These are phyloP conservation scores for Apiosordaria backusii DNA, from an alignment of 495 filamentous ascomycete genomes.

Conservation along the genomic window DNA sequence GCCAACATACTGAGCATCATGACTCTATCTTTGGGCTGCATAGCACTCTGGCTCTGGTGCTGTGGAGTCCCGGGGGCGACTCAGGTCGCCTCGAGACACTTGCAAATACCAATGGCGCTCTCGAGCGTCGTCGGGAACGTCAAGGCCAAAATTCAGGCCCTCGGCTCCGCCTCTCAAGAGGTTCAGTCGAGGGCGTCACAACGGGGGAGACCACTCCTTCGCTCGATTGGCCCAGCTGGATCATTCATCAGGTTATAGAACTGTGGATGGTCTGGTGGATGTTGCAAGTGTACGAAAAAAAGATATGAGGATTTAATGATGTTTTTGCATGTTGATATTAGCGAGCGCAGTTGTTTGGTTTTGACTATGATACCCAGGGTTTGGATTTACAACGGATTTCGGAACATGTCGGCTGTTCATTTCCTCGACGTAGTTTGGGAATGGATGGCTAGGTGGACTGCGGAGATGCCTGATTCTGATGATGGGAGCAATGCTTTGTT, in stretches of 20 bases:
- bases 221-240: constrained; percentile 2
- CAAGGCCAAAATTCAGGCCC: constrained; percentile 27
- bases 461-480: constrained; percentile 15
- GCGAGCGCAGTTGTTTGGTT: constrained; percentile 16
- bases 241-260: constrained; percentile 11
- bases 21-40: constrained; percentile 19
- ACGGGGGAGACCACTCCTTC: constrained; percentile 12
- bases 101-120: constrained; percentile 10
- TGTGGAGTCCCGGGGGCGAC: constrained; percentile 11
- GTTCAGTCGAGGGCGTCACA: constrained; percentile 13
- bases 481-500: constrained; percentile 14
- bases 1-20: constrained; percentile 23
- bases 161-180: background rate
- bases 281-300: background rate
- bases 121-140: constrained; percentile 23
- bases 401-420: constrained; percentile 32
- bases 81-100: constrained; percentile 7
- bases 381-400: constrained; percentile 20
- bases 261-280: constrained; percentile 4
- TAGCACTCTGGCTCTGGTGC: constrained; percentile 13
- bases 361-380: constrained; percentile 30
- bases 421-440: constrained; percentile 17
- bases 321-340: constrained; percentile 17
- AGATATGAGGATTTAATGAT: constrained; percentile 5
- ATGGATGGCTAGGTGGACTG: background rate